Evolutionary conservation across 768 basidiomycete species (phyloP).

Genomic region (Phylloporus sp.): DNA sequence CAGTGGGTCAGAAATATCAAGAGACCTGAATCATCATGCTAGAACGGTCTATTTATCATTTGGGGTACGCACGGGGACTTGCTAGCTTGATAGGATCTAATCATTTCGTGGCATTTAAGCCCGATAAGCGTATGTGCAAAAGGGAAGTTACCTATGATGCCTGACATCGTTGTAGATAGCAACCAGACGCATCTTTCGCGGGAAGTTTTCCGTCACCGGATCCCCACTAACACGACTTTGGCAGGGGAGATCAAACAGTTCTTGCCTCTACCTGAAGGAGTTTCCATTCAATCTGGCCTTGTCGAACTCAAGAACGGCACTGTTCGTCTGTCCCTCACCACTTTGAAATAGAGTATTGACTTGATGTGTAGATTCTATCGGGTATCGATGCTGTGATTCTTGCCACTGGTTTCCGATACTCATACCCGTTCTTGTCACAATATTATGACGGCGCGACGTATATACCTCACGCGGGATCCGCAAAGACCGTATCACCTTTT

Average conservation of each 20-base stretch:
- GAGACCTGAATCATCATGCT: slow-evolving; percentile 4
- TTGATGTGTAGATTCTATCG: slow-evolving; percentile 2
- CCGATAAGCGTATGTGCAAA: not conserved
- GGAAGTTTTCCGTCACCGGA: not conserved
- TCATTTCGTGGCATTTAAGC: not conserved
- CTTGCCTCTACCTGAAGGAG: slow-evolving; percentile 1
- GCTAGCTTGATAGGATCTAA: not conserved
- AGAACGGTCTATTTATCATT: slow-evolving; percentile 9
- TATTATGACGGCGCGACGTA: slow-evolving; percentile 9
- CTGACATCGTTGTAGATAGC: not conserved
- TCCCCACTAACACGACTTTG: slow-evolving; percentile 9
- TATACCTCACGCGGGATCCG: not conserved
- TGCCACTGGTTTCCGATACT: slow-evolving; percentile 10
- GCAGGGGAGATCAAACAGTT: slow-evolving; percentile 12
- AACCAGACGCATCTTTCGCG: not conserved
- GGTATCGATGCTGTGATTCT: slow-evolving; percentile 11
- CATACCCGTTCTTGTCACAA: slow-evolving; percentile 12
- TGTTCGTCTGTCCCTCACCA: not conserved
- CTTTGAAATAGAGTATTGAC: too few relatives aligned
- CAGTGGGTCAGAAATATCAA: slow-evolving; percentile 9
- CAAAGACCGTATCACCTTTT: not conserved
- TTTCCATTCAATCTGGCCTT: slow-evolving; percentile 9
- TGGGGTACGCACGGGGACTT: slow-evolving; percentile 4
- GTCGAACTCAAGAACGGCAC: slow-evolving; percentile 14
- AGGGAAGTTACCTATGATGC: not conserved